Evolutionary conservation across 441 rosid genomes (phyloP).

Genomic region (Corymbia citriodora): DNA sequence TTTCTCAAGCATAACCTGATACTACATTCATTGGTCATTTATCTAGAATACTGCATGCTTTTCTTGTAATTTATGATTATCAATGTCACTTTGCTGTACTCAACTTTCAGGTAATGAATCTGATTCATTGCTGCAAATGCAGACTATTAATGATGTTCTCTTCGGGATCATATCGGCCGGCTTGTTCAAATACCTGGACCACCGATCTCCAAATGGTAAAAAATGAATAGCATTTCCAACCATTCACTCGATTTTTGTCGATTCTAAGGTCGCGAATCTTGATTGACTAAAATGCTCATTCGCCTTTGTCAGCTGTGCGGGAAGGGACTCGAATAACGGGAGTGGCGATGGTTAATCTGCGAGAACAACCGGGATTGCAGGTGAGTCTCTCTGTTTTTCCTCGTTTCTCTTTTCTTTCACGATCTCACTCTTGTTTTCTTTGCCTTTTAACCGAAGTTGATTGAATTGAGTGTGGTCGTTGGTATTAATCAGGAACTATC

Average conservation of each 20-base stretch:
- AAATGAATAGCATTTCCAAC: background rate
- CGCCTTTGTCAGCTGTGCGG: slow-evolving; percentile 20
- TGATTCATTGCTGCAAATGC: background rate
- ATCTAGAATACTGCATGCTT: background rate
- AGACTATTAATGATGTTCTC: slow-evolving; percentile 61
- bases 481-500: slow-evolving; percentile 29
- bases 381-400: slow-evolving; percentile 1
- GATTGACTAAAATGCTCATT: background rate
- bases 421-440: too few species aligned
- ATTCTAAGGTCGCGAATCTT: background rate
- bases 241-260: background rate
- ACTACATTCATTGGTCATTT: background rate
- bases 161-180: slow-evolving; percentile 47
- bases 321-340: slow-evolving; percentile 45
- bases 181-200: slow-evolving; percentile 44
- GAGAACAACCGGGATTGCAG: slow-evolving; percentile 41
- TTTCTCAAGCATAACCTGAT: background rate
- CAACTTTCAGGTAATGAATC: background rate
- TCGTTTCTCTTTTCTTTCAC: too few species aligned
- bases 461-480: background rate
- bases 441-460: background rate
- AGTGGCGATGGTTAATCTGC: slow-evolving; percentile 51
- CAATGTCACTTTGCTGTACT: background rate
- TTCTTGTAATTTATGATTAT: background rate
- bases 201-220: slow-evolving; percentile 40